phyloP scores from a whole-genome alignment of 768 basidiomycete species.

The Dioszegia crocea region DNA sequence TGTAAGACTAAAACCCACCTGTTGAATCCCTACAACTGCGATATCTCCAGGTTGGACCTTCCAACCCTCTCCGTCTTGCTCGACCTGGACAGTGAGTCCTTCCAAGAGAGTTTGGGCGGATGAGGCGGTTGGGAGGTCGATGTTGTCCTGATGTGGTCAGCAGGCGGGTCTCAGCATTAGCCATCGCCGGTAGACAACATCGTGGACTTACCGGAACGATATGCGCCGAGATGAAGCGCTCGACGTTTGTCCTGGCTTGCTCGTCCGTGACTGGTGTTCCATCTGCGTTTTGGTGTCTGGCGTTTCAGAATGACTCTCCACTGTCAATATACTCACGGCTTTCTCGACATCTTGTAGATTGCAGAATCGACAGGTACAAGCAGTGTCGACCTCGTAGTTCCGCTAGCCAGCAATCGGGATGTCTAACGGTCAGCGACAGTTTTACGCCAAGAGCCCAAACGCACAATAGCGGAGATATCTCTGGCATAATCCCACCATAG shows the following conservation, averaged over 20 bases:
- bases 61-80: constrained; percentile 24
- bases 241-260: constrained; percentile 63
- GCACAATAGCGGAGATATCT: constrained; percentile 27
- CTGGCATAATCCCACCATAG: constrained; percentile 40
- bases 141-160: constrained; percentile 2
- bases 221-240: constrained; percentile 75
- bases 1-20: constrained; percentile 21
- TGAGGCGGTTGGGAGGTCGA: constrained; percentile 10
- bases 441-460: constrained; percentile 11
- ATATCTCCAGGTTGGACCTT: constrained; percentile 40
- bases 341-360: constrained; percentile 70
- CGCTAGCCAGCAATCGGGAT: constrained; percentile 6
- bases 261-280: constrained; percentile 57
- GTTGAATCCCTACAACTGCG: constrained; percentile 32
- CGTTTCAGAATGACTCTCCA: not conserved
- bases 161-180: too few relatives aligned
- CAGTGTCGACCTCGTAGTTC: constrained; percentile 55
- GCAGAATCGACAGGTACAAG: constrained; percentile 85
- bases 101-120: constrained; percentile 25
- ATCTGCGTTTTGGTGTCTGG: constrained; percentile 39
- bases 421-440: not conserved
- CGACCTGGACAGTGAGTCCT: constrained; percentile 20
- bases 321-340: constrained; percentile 62
- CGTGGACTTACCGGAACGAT: constrained; percentile 65
- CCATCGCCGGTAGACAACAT: too few relatives aligned